Evolutionary conservation across 352 stramenopile species (phyloP).

Genomic region (Phytophthora pseudosyringae): DNA sequence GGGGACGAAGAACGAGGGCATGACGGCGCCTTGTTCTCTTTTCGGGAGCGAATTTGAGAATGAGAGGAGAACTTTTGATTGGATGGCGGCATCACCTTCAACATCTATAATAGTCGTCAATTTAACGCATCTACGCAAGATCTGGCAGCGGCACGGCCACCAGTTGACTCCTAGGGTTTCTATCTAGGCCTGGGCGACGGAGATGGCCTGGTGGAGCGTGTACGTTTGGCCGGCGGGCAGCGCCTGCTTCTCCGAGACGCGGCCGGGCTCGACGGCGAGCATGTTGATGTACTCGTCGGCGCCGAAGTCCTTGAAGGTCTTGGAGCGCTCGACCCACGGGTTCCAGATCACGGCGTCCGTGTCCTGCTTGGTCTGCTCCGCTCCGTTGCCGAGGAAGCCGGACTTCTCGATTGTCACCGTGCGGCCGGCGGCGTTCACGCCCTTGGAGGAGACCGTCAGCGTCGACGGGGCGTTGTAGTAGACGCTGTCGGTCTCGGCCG

Average conservation of each 20-base stretch:
- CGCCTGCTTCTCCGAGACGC: conserved; percentile 53
- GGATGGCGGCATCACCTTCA: conserved; percentile 22
- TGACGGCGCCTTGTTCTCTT: no score
- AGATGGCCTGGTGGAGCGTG: conserved; percentile 41
- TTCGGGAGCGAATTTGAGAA: background rate
- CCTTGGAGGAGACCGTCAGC: conserved; percentile 61
- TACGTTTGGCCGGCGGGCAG: conserved; percentile 55
- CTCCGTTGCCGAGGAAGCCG: conserved; percentile 47
- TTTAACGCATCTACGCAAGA: conserved; percentile 6
- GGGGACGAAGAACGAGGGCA: background rate
- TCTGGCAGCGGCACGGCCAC: background rate
- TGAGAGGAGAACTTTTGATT: no score
- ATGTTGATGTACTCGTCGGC: conserved; percentile 95
- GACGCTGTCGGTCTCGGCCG: conserved; percentile 88
- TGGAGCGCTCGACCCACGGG: conserved; percentile 92
- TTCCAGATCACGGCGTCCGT: conserved; percentile 93
- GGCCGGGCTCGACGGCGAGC: conserved; percentile 95
- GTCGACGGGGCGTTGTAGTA: conserved; percentile 71
- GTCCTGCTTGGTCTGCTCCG: conserved; percentile 22
- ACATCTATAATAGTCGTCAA: conserved; percentile 14
- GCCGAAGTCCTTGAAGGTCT: conserved; percentile 93
- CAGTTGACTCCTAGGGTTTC: background rate
- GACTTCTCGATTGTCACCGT: conserved; percentile 72
- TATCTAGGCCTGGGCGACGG: conserved; percentile 9
- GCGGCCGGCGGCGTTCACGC: conserved; percentile 42